A percentile compares a stretch with the other conserved stretches of the same genome.
Evolutionary conservation across 192 early-diverging fungal species (phyloP).

Genomic region (Endogone sp.): DNA sequence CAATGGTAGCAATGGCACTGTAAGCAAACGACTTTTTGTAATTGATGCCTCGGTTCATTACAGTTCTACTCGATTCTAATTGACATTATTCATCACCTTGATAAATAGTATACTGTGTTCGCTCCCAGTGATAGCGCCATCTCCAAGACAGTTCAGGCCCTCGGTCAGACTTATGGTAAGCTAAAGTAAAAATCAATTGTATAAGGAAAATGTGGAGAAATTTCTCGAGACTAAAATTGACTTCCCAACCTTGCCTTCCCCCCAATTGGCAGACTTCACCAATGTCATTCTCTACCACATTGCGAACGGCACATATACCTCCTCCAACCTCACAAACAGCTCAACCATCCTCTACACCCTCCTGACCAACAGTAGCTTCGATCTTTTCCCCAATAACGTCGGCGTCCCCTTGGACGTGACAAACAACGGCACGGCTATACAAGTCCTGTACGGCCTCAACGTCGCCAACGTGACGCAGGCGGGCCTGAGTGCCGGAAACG

Average conservation of each 20-base stretch:
- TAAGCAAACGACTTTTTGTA: too few relatives aligned
- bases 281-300: slow-evolving; percentile 3
- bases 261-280: not conserved
- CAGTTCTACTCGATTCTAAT: too few relatives aligned
- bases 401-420: not conserved
- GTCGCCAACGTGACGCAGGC: not conserved
- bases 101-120: not conserved
- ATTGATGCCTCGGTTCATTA: too few relatives aligned
- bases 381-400: not conserved
- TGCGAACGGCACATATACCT: not conserved
- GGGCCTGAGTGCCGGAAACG: slow-evolving; percentile 25
- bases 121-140: not conserved
- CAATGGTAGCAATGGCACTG: too few relatives aligned
- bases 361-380: not conserved
- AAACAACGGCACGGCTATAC: not conserved
- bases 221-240: not conserved
- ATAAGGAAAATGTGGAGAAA: not conserved
- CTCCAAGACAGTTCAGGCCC: not conserved
- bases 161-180: not conserved
- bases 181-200: too few relatives aligned
- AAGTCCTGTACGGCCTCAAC: not conserved
- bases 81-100: not conserved
- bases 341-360: not conserved
- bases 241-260: too few relatives aligned
- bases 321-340: not conserved